Percentiles rank a stretch among this genome's conserved stretches.
phyloP scores from a whole-genome alignment of 1,284 basidiomycete genomes.

The Trichosporon sp. region DNA sequence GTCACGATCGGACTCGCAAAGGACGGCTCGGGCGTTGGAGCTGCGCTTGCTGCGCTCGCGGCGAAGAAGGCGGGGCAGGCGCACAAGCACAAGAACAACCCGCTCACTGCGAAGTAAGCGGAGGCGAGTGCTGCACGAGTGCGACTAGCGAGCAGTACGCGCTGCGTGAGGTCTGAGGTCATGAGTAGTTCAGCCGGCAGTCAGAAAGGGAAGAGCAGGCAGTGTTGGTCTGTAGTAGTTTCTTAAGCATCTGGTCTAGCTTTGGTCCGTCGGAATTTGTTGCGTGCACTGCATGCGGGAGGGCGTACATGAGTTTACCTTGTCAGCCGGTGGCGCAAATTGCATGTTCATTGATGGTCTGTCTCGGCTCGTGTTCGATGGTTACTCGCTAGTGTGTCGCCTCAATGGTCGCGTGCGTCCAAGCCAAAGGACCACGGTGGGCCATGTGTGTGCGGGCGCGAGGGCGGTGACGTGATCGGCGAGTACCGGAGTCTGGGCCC shows the following conservation, averaged over 20 bases:
- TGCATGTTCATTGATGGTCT: no score
- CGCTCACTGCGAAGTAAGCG: background rate
- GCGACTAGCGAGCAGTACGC: no score
- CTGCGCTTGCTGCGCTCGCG: conserved; percentile 47
- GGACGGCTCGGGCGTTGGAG: conserved; percentile 92
- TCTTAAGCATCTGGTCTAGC: background rate
- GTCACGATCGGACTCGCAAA: conserved; percentile 88
- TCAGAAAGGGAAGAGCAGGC: background rate
- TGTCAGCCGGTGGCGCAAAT: no score
- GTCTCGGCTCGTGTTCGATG: no score
- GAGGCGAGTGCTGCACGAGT: background rate
- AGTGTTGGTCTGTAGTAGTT: background rate
- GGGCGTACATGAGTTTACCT: no score
- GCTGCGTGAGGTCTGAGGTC: no score
- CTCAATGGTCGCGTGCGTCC: no score
- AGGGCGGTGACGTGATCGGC: background rate
- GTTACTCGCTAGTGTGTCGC: no score
- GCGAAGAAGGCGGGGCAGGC: conserved; percentile 46
- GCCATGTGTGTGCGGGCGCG: no score
- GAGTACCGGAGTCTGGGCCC: background rate
- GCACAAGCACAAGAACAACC: background rate
- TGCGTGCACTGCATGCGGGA: no score
- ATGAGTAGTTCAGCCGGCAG: no score
- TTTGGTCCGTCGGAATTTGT: background rate
- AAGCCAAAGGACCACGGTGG: no score